Percentiles rank a stretch among this genome's conserved stretches.
Conservation (phyloP, 2,329 filamentous ascomycete species). For the Phialophora expanda region DNA sequence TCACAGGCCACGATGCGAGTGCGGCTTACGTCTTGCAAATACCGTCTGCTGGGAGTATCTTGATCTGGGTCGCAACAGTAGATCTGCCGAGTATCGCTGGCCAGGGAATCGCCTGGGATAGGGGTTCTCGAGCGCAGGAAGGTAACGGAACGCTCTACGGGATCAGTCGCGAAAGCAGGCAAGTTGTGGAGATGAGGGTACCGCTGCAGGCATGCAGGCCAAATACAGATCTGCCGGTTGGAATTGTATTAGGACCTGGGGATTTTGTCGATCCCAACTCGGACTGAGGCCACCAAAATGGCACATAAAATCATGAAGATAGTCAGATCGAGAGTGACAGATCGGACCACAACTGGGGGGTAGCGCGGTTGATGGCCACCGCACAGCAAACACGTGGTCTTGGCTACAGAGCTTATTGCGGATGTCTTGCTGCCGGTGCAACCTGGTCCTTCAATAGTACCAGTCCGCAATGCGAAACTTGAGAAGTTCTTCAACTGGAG, state of each 20-base stretch:
- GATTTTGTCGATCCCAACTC: slow-evolving; percentile 10
- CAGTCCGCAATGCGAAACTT: no score
- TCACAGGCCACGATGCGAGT: slow-evolving; percentile 19
- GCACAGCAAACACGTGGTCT: no score
- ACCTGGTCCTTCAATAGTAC: no score
- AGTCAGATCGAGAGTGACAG: no score
- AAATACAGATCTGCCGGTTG: slow-evolving; percentile 7
- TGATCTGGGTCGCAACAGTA: slow-evolving; percentile 21
- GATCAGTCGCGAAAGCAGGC: slow-evolving; percentile 17
- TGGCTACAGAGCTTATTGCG: no score
- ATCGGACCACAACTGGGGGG: no score
- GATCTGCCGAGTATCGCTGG: slow-evolving; percentile 18
- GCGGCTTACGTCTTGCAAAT: slow-evolving; percentile 10
- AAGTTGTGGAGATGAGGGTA: slow-evolving; percentile 20
- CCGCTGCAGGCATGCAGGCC: slow-evolving; percentile 15
- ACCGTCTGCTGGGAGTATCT: slow-evolving; percentile 11
- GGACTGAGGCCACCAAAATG: no score
- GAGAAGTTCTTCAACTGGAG: no score
- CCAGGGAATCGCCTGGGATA: slow-evolving; percentile 20
- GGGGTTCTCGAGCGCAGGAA: slow-evolving; percentile 2
- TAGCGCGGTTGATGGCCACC: no score
- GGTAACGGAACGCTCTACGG: slow-evolving; percentile 19
- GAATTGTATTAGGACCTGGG: slow-evolving; percentile 7
- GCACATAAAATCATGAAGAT: no score
- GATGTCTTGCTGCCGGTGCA: no score